A percentile compares a stretch with the other conserved stretches of the same genome.
phyloP scores from a whole-genome alignment of 2,329 filamentous ascomycete species.

The Penicillium paneum region DNA sequence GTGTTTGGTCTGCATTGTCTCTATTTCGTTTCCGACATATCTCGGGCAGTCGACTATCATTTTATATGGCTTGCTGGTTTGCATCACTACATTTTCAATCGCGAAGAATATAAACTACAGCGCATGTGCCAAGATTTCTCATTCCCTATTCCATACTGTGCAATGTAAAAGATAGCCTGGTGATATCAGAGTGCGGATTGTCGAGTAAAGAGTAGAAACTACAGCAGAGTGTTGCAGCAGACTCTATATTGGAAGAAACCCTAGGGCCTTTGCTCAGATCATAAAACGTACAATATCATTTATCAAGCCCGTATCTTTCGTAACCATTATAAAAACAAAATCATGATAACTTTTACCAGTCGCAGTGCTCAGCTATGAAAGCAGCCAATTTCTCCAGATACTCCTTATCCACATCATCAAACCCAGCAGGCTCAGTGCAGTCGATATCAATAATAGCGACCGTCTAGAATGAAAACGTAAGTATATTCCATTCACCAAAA shows the following conservation, averaged over 20 bases:
- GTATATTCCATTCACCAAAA: neutral
- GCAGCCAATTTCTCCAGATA: slow-evolving; percentile 43
- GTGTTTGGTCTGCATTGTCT: slow-evolving; percentile 5
- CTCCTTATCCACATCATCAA: slow-evolving; percentile 45
- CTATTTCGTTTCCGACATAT: neutral
- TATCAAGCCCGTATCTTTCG: neutral
- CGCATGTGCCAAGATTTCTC: too few species aligned
- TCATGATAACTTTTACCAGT: slow-evolving; percentile 32
- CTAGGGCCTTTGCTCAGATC: neutral
- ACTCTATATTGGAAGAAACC: neutral
- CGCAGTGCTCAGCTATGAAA: slow-evolving; percentile 42
- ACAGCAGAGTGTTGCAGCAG: neutral
- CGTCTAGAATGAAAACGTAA: slow-evolving; percentile 31
- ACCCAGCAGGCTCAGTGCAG: slow-evolving; percentile 43
- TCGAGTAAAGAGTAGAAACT: too few species aligned
- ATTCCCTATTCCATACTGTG: too few species aligned
- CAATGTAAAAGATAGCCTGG: too few species aligned
- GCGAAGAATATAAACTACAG: too few species aligned
- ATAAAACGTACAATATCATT: neutral
- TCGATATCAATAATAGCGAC: slow-evolving; percentile 51
- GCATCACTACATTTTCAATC: too few species aligned
- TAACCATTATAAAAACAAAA: neutral
- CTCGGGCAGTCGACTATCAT: neutral
- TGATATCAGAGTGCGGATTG: too few species aligned
- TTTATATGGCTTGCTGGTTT: neutral